These are phyloP conservation scores for Trichocladium antarcticum DNA, from an alignment of 495 filamentous ascomycete genomes.

Conservation along the genomic window DNA sequence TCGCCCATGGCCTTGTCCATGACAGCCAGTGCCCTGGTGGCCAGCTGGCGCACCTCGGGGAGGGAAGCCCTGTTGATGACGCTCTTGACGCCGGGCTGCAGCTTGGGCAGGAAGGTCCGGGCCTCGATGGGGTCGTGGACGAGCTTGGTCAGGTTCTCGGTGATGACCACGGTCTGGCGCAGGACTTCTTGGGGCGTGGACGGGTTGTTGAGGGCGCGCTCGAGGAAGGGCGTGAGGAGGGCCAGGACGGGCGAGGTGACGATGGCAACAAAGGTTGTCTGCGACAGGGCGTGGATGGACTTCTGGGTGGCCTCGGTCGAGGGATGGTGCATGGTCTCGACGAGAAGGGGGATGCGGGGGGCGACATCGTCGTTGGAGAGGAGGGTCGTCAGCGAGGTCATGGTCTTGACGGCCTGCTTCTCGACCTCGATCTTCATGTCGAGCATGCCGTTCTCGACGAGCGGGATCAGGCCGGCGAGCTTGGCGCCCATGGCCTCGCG, in stretches of 20 bases:
- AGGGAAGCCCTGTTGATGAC: slow-evolving; percentile 82
- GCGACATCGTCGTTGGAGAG: slow-evolving; percentile 95
- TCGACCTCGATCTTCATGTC: slow-evolving; percentile 85
- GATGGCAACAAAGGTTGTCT: slow-evolving; percentile 96
- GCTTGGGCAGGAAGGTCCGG: slow-evolving; percentile 87
- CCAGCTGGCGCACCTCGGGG: slow-evolving; percentile 88
- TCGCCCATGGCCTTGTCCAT: slow-evolving; percentile 91
- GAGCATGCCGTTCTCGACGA: slow-evolving; percentile 90
- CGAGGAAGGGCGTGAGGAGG: slow-evolving; percentile 90
- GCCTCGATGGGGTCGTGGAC: slow-evolving; percentile 97
- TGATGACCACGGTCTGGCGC: slow-evolving; percentile 92
- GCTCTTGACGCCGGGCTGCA: slow-evolving; percentile 83
- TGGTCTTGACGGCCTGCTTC: slow-evolving; percentile 81
- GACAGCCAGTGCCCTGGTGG: slow-evolving; percentile 65
- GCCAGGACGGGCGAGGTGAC: slow-evolving; percentile 97
- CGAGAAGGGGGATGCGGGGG: slow-evolving; percentile 81
- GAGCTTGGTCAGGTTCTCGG: slow-evolving; percentile 96
- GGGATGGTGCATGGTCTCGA: slow-evolving; percentile 92
- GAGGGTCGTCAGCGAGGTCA: slow-evolving; percentile 80
- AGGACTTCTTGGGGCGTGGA: slow-evolving; percentile 87
- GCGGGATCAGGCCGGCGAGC: slow-evolving; percentile 78
- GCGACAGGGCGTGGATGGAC: slow-evolving; percentile 91
- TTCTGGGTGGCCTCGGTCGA: slow-evolving; percentile 80
- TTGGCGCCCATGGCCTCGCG: slow-evolving; percentile 87
- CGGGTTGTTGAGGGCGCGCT: slow-evolving; percentile 82